phyloP scores from a whole-genome alignment of 306 rosid species.

The Elaeagnus macrophylla region DNA sequence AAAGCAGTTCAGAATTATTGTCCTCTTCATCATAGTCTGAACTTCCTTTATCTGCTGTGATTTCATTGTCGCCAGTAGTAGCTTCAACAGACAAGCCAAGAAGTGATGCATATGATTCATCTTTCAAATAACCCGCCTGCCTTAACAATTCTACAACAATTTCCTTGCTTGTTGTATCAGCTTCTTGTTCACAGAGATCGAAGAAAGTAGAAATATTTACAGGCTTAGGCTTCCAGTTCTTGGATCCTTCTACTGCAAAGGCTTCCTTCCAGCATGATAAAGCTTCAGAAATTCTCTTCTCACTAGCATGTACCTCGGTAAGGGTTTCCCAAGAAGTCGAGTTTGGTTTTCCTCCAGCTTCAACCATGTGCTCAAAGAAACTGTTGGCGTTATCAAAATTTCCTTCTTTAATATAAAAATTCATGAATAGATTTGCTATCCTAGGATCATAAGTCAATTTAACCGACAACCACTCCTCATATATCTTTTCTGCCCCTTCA shows the following conservation, averaged over 20 bases:
- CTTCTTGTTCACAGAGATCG: conserved; percentile 48
- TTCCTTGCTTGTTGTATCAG: conserved; percentile 42
- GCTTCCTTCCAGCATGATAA: conserved; percentile 70
- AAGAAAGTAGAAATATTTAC: conserved; percentile 38
- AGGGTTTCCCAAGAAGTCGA: conserved; percentile 83
- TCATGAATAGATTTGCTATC: conserved; percentile 61
- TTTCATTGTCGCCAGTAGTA: conserved; percentile 13
- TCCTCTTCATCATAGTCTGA: conserved; percentile 15
- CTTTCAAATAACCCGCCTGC: conserved; percentile 36
- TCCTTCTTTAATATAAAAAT: conserved; percentile 43
- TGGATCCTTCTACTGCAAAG: conserved; percentile 41
- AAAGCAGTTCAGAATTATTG: conserved; percentile 46
- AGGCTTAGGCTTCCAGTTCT: conserved; percentile 71
- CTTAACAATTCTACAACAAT: conserved; percentile 43
- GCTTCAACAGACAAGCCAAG: conserved; percentile 37
- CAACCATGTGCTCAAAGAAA: conserved; percentile 46
- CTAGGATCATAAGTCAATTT: conserved; percentile 67
- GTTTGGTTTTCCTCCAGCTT: conserved; percentile 65
- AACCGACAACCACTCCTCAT: conserved; percentile 66
- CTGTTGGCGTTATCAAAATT: conserved; percentile 41
- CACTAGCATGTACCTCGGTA: conserved; percentile 51
- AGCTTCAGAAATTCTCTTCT: conserved; percentile 45
- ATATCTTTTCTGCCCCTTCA: conserved; percentile 65
- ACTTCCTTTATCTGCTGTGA: conserved; percentile 15
- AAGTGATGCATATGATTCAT: conserved; percentile 42